Percentiles rank a stretch among this genome's conserved stretches.
These are phyloP conservation scores for Eucalyptus cloeziana DNA, from an alignment of 345 rosid species.

Conservation along the genomic window DNA sequence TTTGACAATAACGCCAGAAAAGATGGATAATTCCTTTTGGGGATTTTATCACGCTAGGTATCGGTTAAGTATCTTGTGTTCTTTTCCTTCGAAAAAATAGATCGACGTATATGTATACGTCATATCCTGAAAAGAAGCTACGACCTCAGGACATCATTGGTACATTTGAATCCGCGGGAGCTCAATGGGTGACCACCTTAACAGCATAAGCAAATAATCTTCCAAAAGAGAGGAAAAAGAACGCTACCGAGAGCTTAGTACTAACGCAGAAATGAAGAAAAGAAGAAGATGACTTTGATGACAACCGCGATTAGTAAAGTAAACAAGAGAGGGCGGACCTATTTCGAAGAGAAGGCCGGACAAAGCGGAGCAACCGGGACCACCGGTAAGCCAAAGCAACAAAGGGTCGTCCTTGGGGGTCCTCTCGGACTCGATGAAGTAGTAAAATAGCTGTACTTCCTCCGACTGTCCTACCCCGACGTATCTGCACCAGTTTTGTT, in stretches of 20 bases:
- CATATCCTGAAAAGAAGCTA: too few relatives aligned
- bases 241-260: not conserved
- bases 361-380: slow-evolving; percentile 15
- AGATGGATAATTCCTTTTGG: too few relatives aligned
- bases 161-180: too few relatives aligned
- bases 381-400: slow-evolving; percentile 15
- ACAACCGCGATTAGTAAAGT: not conserved
- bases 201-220: not conserved
- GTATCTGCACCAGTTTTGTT: not conserved
- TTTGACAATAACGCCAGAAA: too few relatives aligned
- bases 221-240: not conserved
- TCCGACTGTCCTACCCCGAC: slow-evolving; percentile 8
- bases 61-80: too few relatives aligned
- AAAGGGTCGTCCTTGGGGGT: slow-evolving; percentile 7
- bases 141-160: too few relatives aligned
- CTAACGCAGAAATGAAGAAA: not conserved
- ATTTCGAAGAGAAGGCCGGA: slow-evolving; percentile 1
- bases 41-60: too few relatives aligned
- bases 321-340: not conserved
- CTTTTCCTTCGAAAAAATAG: too few relatives aligned
- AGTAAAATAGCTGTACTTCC: slow-evolving; percentile 6
- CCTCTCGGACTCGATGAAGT: slow-evolving; percentile 8
- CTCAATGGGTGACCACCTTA: too few relatives aligned
- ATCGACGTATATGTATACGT: too few relatives aligned
- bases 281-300: not conserved